Evolutionary conservation across 495 filamentous ascomycete species (phyloP), one percentile per base, ranked within the genome.

Genomic region (Penicillium daleae): DNA sequence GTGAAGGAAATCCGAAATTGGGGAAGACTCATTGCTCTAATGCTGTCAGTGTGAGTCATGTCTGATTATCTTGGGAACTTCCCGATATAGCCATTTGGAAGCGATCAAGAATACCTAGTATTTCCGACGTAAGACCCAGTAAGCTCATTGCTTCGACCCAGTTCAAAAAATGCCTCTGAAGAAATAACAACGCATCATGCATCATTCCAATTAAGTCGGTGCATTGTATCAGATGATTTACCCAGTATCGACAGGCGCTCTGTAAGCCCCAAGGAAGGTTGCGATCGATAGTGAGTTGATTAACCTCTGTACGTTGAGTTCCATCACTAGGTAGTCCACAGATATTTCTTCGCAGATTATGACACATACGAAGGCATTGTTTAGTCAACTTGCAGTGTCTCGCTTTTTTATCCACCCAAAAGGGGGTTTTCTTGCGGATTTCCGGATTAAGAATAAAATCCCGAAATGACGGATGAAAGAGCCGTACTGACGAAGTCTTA

Each of bases 131-230:
- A 46, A 59, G 26, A 10, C 71, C 71, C 8, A 81, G 7, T 27
- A 82, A 64, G 60, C 71, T 66, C 57, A 81, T 59, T 40, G 74
- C 75, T 68, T 82, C 76, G 26, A 81, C 33, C 79, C 74, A 80
- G 60, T 75, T 69, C 22, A 85, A 70, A 39, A 83, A 74, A 68
- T 82, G 72, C 57, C 8, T 56, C 51, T 62, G 50, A 17, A 82
- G 65, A 49, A 82, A 83, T 19, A 26, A 37, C 50, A 75, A 56
- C 17, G 75, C 70, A 17, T 53, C 51, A 54, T 62, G 60, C 37
- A 66, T 56, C 52, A 76, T 70, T 39, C 59, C 24, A 49, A 74
- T 12, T n/a, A n/a, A n/a, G 35, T 53, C 2, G 21, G 66, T 59
- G 50, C 71, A 73, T 56, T 78, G 50, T 57, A 77, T 39, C 10